Base-by-base conservation (phyloP, 2,329 filamentous ascomycete species). In the Lachnellula hyalina region DNA sequence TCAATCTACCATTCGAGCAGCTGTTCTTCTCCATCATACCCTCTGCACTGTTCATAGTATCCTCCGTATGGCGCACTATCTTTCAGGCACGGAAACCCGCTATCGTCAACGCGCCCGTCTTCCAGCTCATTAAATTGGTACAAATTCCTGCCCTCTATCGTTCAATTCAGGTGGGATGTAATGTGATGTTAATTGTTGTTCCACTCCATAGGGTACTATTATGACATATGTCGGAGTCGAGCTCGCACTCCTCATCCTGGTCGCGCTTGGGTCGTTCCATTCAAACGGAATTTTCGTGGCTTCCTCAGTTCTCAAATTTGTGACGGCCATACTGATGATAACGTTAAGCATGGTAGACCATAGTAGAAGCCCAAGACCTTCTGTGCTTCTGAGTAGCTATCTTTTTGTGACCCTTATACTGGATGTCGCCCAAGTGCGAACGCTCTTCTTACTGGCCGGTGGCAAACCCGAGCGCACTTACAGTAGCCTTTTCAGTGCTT, bases 1-100 rank as follows among this genome's bases (percentile, higher is more conserved):
- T 63, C 47, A 61, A 52, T 3, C 28, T 59, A 11, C 21, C 19
- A 14, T 59, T 60, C 41, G 58, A 64, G 47, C 50, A 53, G 21
- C 47, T 54, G 3, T 54, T 61, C 21, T 47, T 61, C 2, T 48
- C 40, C 4, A 35, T 63, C 19, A 7, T 56, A 3, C 52, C 57
- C 12, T 36, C 48, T 9, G 19, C 52, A 3, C n/a, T 60, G 2
- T 59, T 61, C 32, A 42, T 58, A 34, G 41, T 17, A 23, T 4
- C 47, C 17, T 34, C 32, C 1, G 14, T 51, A 9, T 23, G 23
- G 9, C 36, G 49, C 17, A 44, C n/a, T 8, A 11, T 51, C 9
- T 35, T 15, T 9, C 49, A 36, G 15, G 12, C 21, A 12, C 15
- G 49, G 15, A 21, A n/a, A 11, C 49, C 49, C 8, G 9, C 23